Percentiles rank a stretch among this genome's conserved stretches.
Conservation (phyloP, 352 stramenopile species). For the Pythium oligandrum region DNA sequence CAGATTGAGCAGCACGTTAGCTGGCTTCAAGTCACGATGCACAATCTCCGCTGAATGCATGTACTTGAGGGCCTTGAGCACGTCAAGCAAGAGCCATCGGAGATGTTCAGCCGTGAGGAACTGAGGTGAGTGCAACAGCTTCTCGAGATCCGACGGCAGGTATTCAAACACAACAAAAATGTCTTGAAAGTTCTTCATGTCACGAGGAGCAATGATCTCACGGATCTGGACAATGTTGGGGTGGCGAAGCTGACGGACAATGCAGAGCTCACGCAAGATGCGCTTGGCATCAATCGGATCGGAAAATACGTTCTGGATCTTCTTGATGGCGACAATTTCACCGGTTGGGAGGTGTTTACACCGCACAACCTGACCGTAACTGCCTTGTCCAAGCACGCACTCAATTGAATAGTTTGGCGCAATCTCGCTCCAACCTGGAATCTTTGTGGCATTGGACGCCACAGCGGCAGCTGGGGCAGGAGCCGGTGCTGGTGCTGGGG, state of each 20-base stretch:
- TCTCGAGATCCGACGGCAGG: slow-evolving; percentile 78
- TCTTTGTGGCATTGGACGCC: slow-evolving; percentile 61
- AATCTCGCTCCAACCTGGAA: slow-evolving; percentile 79
- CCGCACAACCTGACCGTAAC: slow-evolving; percentile 82
- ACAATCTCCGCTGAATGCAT: slow-evolving; percentile 89
- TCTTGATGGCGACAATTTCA: slow-evolving; percentile 87
- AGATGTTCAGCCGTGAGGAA: slow-evolving; percentile 82
- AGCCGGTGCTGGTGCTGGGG: no score
- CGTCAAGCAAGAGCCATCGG: slow-evolving; percentile 77
- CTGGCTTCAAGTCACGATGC: slow-evolving; percentile 84
- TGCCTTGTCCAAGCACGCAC: slow-evolving; percentile 79
- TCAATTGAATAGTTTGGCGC: slow-evolving; percentile 82
- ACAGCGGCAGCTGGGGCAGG: background rate
- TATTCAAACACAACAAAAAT: slow-evolving; percentile 87
- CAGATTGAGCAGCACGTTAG: slow-evolving; percentile 85
- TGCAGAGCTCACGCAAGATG: slow-evolving; percentile 80
- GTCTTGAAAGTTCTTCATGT: slow-evolving; percentile 73
- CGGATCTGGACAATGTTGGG: slow-evolving; percentile 87
- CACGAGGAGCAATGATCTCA: slow-evolving; percentile 77
- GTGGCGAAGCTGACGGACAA: slow-evolving; percentile 77
- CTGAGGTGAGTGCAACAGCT: slow-evolving; percentile 80
- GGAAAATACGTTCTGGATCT: slow-evolving; percentile 87
- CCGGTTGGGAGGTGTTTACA: slow-evolving; percentile 86
- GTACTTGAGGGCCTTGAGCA: slow-evolving; percentile 87
- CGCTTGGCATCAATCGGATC: slow-evolving; percentile 85